These are phyloP conservation scores for Metarhizium sp. DNA, from an alignment of 2,329 filamentous ascomycete genomes.

Conservation along the genomic window DNA sequence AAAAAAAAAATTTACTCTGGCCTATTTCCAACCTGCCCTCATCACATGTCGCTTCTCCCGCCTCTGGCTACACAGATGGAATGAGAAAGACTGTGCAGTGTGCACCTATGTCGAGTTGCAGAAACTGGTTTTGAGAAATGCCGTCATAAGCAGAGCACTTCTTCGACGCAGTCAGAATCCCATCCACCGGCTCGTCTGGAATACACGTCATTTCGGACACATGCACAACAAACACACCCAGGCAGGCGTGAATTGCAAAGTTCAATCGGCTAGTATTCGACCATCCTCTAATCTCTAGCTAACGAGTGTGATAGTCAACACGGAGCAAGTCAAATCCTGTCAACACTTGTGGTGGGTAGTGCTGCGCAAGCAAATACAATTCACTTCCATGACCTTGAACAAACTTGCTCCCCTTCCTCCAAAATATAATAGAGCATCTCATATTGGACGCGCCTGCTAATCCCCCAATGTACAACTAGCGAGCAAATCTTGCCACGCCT, in stretches of 20 bases:
- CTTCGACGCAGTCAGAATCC: too few species aligned
- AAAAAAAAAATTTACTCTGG: too few species aligned
- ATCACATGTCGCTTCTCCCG: too few species aligned
- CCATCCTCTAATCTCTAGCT: conserved; percentile 7
- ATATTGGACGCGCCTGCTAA: neutral
- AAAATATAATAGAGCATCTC: neutral
- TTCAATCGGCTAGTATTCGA: neutral
- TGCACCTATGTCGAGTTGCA: too few species aligned
- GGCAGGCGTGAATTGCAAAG: neutral
- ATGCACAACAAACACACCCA: too few species aligned
- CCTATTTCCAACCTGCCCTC: too few species aligned
- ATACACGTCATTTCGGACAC: too few species aligned
- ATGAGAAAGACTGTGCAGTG: too few species aligned
- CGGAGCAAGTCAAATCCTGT: neutral
- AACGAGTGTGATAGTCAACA: conserved; percentile 4
- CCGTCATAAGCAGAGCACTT: too few species aligned
- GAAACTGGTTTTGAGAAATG: too few species aligned
- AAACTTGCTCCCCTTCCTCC: neutral
- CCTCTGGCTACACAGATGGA: too few species aligned
- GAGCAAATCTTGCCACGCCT: neutral
- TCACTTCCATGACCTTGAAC: neutral
- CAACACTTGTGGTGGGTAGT: neutral
- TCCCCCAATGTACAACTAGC: neutral
- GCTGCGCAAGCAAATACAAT: neutral
- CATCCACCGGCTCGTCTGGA: too few species aligned